phyloP scores from a whole-genome alignment of 2,329 filamentous ascomycete genomes.

The Fusarium drepaniforme region DNA sequence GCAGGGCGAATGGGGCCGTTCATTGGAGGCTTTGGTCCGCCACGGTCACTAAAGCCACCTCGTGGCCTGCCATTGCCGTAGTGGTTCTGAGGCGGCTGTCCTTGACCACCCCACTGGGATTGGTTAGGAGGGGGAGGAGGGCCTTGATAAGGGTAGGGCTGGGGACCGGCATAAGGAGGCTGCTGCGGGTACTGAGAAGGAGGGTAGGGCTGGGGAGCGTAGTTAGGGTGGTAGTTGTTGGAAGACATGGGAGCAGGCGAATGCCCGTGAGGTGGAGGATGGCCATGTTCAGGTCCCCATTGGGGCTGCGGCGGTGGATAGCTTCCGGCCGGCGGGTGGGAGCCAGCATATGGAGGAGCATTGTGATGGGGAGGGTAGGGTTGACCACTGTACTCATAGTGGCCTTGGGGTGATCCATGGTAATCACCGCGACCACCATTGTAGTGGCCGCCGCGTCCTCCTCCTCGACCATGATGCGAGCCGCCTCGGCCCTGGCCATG shows the following conservation, averaged over 20 bases:
- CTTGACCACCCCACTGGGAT: conserved; percentile 51
- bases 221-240: conserved; percentile 70
- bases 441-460: conserved; percentile 57
- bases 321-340: conserved; percentile 52
- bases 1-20: conserved; percentile 50
- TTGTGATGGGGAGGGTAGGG: conserved; percentile 50
- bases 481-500: conserved; percentile 54
- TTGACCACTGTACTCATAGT: conserved; percentile 60
- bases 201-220: conserved; percentile 66
- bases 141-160: conserved; percentile 54
- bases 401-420: conserved; percentile 51
- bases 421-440: conserved; percentile 56
- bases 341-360: conserved; percentile 45
- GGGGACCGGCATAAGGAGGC: conserved; percentile 57
- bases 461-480: conserved; percentile 46
- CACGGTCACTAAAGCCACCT: conserved; percentile 61
- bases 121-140: conserved; percentile 51
- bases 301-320: conserved; percentile 57
- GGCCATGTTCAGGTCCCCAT: conserved; percentile 55
- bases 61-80: conserved; percentile 56
- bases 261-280: conserved; percentile 59
- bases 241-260: conserved; percentile 61
- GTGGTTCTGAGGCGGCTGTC: conserved; percentile 49
- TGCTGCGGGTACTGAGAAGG: conserved; percentile 58
- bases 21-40: conserved; percentile 50